Evolutionary conservation across 2,329 filamentous ascomycete species (phyloP).

Genomic region (Botryosphaeria agaves): DNA sequence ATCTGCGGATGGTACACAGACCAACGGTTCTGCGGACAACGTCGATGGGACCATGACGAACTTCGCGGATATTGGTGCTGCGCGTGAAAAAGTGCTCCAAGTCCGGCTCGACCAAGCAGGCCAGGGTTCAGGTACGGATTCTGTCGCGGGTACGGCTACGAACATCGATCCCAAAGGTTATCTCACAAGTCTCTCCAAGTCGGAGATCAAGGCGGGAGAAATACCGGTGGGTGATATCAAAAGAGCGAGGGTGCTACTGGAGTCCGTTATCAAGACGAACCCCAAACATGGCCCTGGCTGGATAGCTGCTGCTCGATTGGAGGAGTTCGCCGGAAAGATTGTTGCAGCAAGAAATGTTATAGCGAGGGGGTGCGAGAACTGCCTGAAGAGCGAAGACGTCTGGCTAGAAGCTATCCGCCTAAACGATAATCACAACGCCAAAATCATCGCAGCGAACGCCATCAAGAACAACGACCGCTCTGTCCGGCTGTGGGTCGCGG

Average conservation of each 20-base stretch:
- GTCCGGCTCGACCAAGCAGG: conserved; percentile 87
- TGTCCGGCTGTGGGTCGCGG: conserved; percentile 83
- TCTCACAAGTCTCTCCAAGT: conserved; percentile 75
- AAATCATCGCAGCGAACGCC: conserved; percentile 84
- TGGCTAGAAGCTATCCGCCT: conserved; percentile 94
- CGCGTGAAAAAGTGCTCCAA: conserved; percentile 86
- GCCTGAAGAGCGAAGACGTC: conserved; percentile 83
- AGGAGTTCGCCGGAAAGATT: conserved; percentile 83
- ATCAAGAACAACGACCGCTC: conserved; percentile 84
- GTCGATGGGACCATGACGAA: conserved; percentile 87
- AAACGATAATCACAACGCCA: conserved; percentile 71
- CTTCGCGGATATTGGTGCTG: conserved; percentile 92
- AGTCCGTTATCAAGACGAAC: conserved; percentile 95
- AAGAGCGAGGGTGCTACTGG: conserved; percentile 76
- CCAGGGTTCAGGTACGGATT: conserved; percentile 49
- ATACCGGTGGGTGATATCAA: conserved; percentile 89
- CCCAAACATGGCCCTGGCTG: conserved; percentile 87
- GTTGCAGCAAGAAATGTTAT: conserved; percentile 82
- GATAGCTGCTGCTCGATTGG: conserved; percentile 84
- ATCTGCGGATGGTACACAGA: conserved; percentile 31
- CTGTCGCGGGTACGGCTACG: conserved; percentile 62
- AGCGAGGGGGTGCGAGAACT: conserved; percentile 72
- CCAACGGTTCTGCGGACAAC: conserved; percentile 25
- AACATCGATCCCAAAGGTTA: conserved; percentile 94
- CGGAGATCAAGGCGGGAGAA: conserved; percentile 61